Conservation (phyloP, 1,284 basidiomycete genomes). For the Tetrapyrgos nigripes region DNA sequence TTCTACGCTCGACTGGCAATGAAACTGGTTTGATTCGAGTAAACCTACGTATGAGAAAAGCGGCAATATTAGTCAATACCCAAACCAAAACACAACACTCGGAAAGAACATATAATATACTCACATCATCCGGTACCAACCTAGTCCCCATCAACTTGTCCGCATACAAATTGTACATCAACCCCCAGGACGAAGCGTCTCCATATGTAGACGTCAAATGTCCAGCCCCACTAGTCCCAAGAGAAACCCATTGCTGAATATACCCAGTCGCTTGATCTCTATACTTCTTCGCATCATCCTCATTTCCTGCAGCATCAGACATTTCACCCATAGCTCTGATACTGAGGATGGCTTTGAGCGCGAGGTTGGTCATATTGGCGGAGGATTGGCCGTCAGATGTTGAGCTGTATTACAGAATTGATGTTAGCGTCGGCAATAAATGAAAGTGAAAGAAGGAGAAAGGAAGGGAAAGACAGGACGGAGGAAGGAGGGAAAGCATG, state of each 20-base stretch:
- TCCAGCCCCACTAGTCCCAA: slow-evolving; percentile 22
- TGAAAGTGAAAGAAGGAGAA: too few relatives aligned
- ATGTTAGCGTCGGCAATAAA: background rate
- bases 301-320: slow-evolving; percentile 16
- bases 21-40: slow-evolving; percentile 24
- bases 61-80: background rate
- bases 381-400: slow-evolving; percentile 15
- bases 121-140: slow-evolving; percentile 33
- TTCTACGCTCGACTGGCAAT: slow-evolving; percentile 23
- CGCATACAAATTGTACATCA: slow-evolving; percentile 57
- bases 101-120: too few relatives aligned
- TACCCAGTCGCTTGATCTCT: slow-evolving; percentile 13
- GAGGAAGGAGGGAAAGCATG: too few relatives aligned
- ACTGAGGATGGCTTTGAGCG: slow-evolving; percentile 29
- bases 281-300: slow-evolving; percentile 22
- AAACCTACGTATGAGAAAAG: slow-evolving; percentile 17
- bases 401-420: slow-evolving; percentile 9
- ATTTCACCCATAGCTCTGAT: slow-evolving; percentile 28
- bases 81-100: too few relatives aligned
- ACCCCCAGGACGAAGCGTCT: slow-evolving; percentile 24
- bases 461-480: too few relatives aligned
- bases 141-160: slow-evolving; percentile 41
- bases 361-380: slow-evolving; percentile 21
- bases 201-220: slow-evolving; percentile 33
- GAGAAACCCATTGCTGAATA: slow-evolving; percentile 26